These are phyloP conservation scores for Globisporangium cystogenes DNA, from an alignment of 352 stramenopile species.

Conservation along the genomic window DNA sequence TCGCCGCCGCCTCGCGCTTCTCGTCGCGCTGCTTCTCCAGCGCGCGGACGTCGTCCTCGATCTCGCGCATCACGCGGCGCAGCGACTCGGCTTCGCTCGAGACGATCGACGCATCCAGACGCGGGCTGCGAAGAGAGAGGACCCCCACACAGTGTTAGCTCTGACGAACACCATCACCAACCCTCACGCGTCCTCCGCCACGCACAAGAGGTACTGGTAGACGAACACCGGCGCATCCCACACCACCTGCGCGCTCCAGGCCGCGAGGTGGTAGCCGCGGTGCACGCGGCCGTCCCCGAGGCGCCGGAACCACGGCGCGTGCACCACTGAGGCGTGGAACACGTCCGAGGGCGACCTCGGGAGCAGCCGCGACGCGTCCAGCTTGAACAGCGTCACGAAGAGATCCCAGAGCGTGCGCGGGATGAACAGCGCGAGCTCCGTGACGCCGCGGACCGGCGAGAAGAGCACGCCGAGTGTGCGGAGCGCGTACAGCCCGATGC, in stretches of 20 bases:
- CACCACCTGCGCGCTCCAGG: slow-evolving; percentile 46
- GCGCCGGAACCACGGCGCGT: slow-evolving; percentile 49
- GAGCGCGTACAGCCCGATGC: slow-evolving; percentile 47
- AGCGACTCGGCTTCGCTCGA: slow-evolving; percentile 62
- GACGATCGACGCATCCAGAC: slow-evolving; percentile 47
- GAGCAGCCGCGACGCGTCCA: slow-evolving; percentile 21
- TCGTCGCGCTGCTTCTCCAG: slow-evolving; percentile 44
- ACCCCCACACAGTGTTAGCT: neutral
- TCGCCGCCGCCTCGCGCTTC: slow-evolving; percentile 27
- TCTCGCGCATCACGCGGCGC: slow-evolving; percentile 55
- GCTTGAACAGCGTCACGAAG: slow-evolving; percentile 28
- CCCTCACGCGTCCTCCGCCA: neutral
- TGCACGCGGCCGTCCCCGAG: slow-evolving; percentile 52
- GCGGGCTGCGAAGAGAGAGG: slow-evolving; percentile 31
- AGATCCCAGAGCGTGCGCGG: slow-evolving; percentile 39
- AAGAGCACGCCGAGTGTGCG: slow-evolving; percentile 46
- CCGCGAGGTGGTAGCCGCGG: slow-evolving; percentile 28
- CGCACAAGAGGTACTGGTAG: slow-evolving; percentile 78
- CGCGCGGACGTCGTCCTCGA: slow-evolving; percentile 54
- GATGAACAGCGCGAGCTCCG: slow-evolving; percentile 46
- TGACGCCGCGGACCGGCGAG: slow-evolving; percentile 43
- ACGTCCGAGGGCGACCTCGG: slow-evolving; percentile 18
- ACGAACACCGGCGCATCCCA: slow-evolving; percentile 66
- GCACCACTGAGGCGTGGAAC: slow-evolving; percentile 9
- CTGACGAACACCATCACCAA: too few relatives aligned